A percentile compares a stretch with the other conserved stretches of the same genome.
Conservation (phyloP, 306 rosid genomes). For the Clitoria ternatea region DNA sequence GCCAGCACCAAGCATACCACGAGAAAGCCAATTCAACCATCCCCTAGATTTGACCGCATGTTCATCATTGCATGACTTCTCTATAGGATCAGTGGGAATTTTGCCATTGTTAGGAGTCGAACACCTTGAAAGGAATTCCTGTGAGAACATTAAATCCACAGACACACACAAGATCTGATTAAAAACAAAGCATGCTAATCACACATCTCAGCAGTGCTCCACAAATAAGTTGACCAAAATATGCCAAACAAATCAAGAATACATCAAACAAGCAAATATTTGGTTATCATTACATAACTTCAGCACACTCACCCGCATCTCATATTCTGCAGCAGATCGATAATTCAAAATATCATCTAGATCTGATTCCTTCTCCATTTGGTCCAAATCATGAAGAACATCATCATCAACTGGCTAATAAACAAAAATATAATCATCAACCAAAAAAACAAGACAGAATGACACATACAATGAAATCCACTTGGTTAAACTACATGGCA, state of each 20-base stretch:
- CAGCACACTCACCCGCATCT: constrained; percentile 60
- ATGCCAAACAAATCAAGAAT: constrained; percentile 13
- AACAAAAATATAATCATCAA: constrained; percentile 25
- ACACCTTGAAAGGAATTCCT: constrained; percentile 56
- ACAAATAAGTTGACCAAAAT: constrained; percentile 8
- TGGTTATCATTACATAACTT: constrained; percentile 15
- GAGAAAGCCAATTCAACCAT: constrained; percentile 96
- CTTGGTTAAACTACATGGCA: neutral
- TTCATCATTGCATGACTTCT: constrained; percentile 60
- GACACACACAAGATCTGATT: neutral
- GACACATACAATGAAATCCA: neutral
- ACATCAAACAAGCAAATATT: constrained; percentile 2
- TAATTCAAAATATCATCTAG: constrained; percentile 80
- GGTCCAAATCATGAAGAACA: constrained; percentile 67
- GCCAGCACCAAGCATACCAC: constrained; percentile 99
- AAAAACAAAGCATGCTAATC: constrained; percentile 17
- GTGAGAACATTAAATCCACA: constrained; percentile 18
- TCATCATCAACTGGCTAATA: constrained; percentile 68
- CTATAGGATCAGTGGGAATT: constrained; percentile 29
- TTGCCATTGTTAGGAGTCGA: constrained; percentile 35
- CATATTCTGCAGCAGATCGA: constrained; percentile 75
- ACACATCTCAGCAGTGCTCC: neutral
- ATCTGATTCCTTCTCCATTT: constrained; percentile 85
- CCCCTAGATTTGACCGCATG: constrained; percentile 65
- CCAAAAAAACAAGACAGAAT: neutral